Base-by-base conservation (phyloP, 2,329 filamentous ascomycete genomes). In the Nigrospora sphaerica region DNA sequence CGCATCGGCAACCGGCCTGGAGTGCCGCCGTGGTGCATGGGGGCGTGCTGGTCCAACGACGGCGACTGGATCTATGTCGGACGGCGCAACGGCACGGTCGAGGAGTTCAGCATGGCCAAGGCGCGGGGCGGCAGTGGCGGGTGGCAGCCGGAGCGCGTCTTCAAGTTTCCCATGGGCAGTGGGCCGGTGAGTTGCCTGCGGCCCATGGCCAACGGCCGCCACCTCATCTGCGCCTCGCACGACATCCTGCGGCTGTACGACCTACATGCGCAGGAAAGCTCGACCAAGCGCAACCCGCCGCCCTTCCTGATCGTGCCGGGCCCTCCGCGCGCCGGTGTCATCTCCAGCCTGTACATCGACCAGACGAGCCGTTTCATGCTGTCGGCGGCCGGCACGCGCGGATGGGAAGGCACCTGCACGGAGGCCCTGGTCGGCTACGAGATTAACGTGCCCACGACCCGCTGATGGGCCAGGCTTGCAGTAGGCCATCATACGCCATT, bases 261-360 rank as follows among this genome's bases (percentile, higher is more conserved):
- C 61, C 72, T 97, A 16, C 81, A 81, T 39, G 80, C 86, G 44
- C 77, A 80, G 32, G 48, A 50, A n/a, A 74, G 78, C 19, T 68
- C 75, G 1, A 72, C 77, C 35, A 88, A 84, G 58, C 85, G 89
- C 61, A 87, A 88, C 0, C 83, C 85, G 0, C 89, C 95, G 0
- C 93, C 93, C 0, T 98, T 97, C 65, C 77, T 95, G n/a, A 96
- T 98, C 54, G 85, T 98, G 19, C 93, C 93, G 0, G 93, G 93
- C 0, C 93, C 81, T 0, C 81, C 81, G 0, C 64, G 89, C 14
- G 91, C 91, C 0, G 92, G 92, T 39, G 88, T 95, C 37, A 92
- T 96, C 37, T 88, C 86, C 0, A 83, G 86, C 49, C 70, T 97
- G 11, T 93, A 92, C 59, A 75, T 96, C 40, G 93, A 98, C 62